Conservation (phyloP, 495 filamentous ascomycete species). For the Tuber brumale region DNA sequence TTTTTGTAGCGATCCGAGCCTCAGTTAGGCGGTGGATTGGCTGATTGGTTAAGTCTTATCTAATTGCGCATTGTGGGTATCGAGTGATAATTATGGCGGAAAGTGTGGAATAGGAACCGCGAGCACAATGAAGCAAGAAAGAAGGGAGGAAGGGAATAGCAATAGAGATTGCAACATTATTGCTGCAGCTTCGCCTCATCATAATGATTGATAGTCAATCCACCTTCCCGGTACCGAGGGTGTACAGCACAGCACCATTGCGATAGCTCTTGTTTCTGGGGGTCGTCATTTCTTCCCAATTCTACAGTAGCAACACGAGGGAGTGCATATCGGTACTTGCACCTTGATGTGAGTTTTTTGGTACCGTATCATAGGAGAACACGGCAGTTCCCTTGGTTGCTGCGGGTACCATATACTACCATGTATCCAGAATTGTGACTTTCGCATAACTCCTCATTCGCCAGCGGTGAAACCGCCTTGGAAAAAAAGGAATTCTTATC, state of each 20-base stretch:
- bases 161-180: not conserved
- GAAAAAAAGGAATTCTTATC: slow-evolving; percentile 3
- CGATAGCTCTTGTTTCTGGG: not conserved
- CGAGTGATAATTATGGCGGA: not conserved
- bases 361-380: not conserved
- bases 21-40: not conserved
- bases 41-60: not conserved
- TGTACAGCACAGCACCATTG: not conserved
- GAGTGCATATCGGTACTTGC: not conserved
- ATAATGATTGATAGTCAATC: not conserved
- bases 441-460: not conserved
- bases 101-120: not conserved
- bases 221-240: not conserved
- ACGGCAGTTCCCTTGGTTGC: not conserved
- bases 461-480: not conserved
- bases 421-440: not conserved
- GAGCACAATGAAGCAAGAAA: not conserved
- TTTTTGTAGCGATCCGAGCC: not conserved
- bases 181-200: not conserved
- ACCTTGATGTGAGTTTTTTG: not conserved
- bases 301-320: not conserved
- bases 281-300: not conserved
- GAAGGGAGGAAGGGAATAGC: not conserved
- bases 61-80: not conserved
- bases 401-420: not conserved